Base-by-base conservation (phyloP, 2,329 filamentous ascomycete genomes). In the Lachnellula subtilissima region DNA sequence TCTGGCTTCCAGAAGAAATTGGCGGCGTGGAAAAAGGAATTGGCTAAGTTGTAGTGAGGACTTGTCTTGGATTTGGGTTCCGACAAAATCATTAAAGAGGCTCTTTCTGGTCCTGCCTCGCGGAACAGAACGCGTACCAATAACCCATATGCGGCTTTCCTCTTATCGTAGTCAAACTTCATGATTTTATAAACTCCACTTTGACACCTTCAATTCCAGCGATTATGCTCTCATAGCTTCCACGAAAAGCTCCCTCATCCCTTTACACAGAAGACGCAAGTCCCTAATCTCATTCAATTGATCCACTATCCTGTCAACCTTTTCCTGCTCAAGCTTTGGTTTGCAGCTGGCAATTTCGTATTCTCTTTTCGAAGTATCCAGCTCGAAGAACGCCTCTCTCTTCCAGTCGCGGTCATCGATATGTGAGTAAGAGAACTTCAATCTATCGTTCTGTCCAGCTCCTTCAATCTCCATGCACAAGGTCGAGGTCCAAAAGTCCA, bases 401-500 rank as follows among this genome's bases (percentile, higher is more conserved):
- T 92, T 89, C 87, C 89, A 92, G 69, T 94, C 87, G 66, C 85
- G 83, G 75, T 96, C 91, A 69, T 95, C 85, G 47, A 97, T 78
- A 71, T 95, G 89, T 28, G 85, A 88, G 69, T 91, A 99, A 2
- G 94, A 82, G 71, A 99, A 96, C 72, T 93, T 93, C 64, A 99
- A 78, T 25, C 89, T 82, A 73, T 97, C 92, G 60, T 89, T 86
- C 68, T 84, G 82, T 1, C 90, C 92, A 0, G 89, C 89, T 1
- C 93, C 93, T 69, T 97, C 93, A 68, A 99, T 95, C 58, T 88
- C 80, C 69, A 97, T 73, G 56, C 93, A 92, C 57, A 99, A 77
- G 70, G 93, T 94, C 53, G 87, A 88, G 71, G 96, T 89, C 94
- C 94, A 99, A 70, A 97, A 97, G 64, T 92, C 89, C 47, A 99